These are phyloP conservation scores for Eutrema salsugineum DNA, from an alignment of 441 rosid species.

Conservation along the genomic window DNA sequence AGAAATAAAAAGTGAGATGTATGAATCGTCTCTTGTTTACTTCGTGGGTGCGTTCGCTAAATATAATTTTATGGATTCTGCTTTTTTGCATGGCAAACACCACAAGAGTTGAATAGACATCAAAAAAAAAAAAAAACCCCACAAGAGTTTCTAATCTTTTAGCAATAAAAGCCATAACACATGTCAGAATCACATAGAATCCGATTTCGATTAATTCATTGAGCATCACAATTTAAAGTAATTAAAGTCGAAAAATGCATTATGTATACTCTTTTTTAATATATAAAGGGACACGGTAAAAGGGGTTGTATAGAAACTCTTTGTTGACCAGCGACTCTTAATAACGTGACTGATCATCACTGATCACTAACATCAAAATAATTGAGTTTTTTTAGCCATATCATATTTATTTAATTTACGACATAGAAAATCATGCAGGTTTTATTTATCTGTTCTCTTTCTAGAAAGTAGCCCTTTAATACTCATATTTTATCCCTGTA, in stretches of 20 bases:
- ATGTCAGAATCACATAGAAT: not conserved
- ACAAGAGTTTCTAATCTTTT: slow-evolving; percentile 3
- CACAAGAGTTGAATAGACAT: slow-evolving; percentile 1
- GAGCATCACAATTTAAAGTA: not conserved
- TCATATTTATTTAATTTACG: not conserved
- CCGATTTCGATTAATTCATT: not conserved
- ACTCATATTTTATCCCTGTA: too few species aligned
- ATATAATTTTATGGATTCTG: not conserved
- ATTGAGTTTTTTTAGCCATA: not conserved
- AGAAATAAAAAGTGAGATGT: not conserved
- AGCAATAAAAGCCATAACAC: not conserved
- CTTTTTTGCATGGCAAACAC: slow-evolving; percentile 15
- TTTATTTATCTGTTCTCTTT: not conserved
- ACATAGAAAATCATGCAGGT: not conserved
- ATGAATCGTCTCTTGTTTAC: not conserved
- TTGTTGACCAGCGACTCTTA: slow-evolving; percentile 10
- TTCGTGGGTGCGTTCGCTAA: not conserved
- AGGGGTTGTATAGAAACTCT: not conserved
- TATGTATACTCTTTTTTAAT: not conserved
- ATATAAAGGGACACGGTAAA: not conserved
- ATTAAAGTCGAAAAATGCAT: too few species aligned
- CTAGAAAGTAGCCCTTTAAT: not conserved
- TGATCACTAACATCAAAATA: not conserved
- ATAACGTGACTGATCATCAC: not conserved
- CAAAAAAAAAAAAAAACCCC: too few species aligned